Percentiles rank a stretch among this genome's conserved stretches.
phyloP scores from a whole-genome alignment of 2,329 filamentous ascomycete species.

The Elsinoe batatas region DNA sequence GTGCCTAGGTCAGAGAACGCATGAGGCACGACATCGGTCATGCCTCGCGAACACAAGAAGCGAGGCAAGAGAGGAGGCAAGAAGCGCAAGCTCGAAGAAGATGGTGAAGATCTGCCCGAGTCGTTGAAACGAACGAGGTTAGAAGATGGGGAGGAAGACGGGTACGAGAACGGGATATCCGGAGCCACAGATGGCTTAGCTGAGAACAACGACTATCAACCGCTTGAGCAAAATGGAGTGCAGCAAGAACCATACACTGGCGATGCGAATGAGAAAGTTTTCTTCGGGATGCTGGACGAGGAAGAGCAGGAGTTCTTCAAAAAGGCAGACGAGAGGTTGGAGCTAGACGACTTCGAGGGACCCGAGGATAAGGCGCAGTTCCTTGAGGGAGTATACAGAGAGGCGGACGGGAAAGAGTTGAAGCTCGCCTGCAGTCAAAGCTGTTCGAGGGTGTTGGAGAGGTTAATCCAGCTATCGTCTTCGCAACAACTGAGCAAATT shows the following conservation, averaged over 20 bases:
- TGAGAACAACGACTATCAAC: conserved; percentile 18
- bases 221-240: conserved; percentile 19
- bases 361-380: conserved; percentile 49
- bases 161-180: neutral
- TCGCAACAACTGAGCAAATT: conserved; percentile 73
- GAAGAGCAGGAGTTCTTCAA: conserved; percentile 95
- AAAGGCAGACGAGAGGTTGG: conserved; percentile 77
- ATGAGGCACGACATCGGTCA: conserved; percentile 23
- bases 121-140: neutral
- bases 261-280: conserved; percentile 52
- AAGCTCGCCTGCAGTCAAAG: conserved; percentile 95
- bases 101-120: conserved; percentile 1
- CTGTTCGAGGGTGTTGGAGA: conserved; percentile 86
- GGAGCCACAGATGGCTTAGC: conserved; percentile 16
- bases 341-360: conserved; percentile 75
- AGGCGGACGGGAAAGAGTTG: conserved; percentile 84
- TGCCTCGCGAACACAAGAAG: conserved; percentile 53
- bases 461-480: conserved; percentile 72
- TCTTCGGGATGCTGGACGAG: conserved; percentile 86
- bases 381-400: conserved; percentile 71
- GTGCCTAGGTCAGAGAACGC: neutral
- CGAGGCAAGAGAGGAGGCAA: conserved; percentile 45
- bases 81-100: conserved; percentile 38
- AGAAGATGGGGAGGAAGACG: neutral
- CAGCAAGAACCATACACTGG: conserved; percentile 25